Conservation (phyloP, 805 yeast species). For the Starmerella apis region DNA sequence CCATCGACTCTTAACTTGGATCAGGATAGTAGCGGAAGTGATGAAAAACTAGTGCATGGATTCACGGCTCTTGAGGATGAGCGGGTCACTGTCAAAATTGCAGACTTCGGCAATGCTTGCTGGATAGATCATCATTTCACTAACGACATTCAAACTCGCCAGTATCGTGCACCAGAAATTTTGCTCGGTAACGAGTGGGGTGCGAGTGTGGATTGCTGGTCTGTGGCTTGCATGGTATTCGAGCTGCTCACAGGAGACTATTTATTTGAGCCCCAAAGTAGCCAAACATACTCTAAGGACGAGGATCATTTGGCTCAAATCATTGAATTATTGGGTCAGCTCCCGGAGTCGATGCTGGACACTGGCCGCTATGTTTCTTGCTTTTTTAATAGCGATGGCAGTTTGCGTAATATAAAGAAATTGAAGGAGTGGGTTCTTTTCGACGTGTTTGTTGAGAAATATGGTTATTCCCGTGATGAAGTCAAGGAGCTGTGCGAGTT, state of each 20-base stretch:
- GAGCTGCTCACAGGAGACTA: conserved; percentile 92
- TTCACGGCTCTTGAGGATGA: conserved; percentile 29
- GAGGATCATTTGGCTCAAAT: conserved; percentile 97
- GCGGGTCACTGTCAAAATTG: conserved; percentile 69
- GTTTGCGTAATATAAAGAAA: conserved; percentile 65
- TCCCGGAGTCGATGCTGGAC: conserved; percentile 51
- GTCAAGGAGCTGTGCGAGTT: conserved; percentile 69
- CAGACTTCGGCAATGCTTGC: conserved; percentile 89
- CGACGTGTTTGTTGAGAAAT: conserved; percentile 76
- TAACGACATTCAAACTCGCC: conserved; percentile 83
- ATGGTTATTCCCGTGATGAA: conserved; percentile 56
- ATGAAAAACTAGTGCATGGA: background rate
- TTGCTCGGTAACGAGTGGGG: conserved; percentile 82
- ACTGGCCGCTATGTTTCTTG: conserved; percentile 49
- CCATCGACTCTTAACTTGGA: no score
- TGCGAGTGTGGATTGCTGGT: conserved; percentile 90
- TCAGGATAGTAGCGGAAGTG: background rate
- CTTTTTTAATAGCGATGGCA: conserved; percentile 55
- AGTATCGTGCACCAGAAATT: conserved; percentile 86
- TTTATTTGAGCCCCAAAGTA: conserved; percentile 70
- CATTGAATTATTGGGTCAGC: conserved; percentile 64
- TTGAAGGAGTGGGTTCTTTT: conserved; percentile 82
- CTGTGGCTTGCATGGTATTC: conserved; percentile 82
- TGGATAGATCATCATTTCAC: conserved; percentile 73
- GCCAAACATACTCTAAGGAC: conserved; percentile 60